phyloP scores from a whole-genome alignment of 345 rosid species.

The Lenwebbia sp. region DNA sequence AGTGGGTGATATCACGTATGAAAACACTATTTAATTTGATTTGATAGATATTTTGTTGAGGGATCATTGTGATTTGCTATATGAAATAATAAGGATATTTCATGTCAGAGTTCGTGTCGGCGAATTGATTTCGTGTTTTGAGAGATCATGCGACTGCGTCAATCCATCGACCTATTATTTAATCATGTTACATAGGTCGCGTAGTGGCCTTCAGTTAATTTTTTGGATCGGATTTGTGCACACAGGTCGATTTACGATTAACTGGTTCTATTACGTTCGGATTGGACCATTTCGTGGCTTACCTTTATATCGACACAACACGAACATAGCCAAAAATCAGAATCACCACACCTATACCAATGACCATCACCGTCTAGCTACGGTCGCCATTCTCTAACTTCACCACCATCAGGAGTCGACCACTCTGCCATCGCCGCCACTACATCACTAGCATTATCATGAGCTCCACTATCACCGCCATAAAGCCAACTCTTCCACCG shows the following conservation, averaged over 20 bases:
- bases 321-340: not conserved
- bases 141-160: not conserved
- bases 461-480: not conserved
- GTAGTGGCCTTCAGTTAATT: not conserved
- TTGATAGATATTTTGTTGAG: not conserved
- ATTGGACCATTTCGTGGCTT: not conserved
- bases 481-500: not conserved
- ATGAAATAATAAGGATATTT: not conserved
- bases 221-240: not conserved
- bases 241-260: not conserved
- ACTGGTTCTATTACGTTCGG: not conserved
- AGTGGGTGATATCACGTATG: not conserved
- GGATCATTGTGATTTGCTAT: not conserved
- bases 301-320: not conserved
- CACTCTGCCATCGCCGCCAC: not conserved
- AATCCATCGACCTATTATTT: rapidly evolving
- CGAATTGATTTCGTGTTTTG: not conserved
- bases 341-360: not conserved
- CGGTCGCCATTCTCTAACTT: not conserved
- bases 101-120: rapidly evolving
- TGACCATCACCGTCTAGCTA: not conserved
- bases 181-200: not conserved
- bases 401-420: not conserved
- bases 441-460: not conserved
- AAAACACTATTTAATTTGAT: not conserved